Evolutionary conservation across 768 basidiomycete species (phyloP).

Genomic region (Trametes cubensis): DNA sequence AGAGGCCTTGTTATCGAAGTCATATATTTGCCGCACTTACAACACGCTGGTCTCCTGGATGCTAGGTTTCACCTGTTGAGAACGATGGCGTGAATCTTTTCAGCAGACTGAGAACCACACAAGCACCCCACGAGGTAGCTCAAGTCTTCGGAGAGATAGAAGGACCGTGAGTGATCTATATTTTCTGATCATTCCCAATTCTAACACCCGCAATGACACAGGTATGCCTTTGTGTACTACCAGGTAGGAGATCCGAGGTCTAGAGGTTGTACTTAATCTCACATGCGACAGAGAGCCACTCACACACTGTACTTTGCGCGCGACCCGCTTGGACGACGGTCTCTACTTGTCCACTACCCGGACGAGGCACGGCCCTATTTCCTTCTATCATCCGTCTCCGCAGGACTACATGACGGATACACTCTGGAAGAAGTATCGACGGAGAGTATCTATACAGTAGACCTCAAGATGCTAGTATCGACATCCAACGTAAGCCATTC

Average conservation of each 20-base stretch:
- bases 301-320: constrained; percentile 68
- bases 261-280: neutral
- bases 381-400: constrained; percentile 67
- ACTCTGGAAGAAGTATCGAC: constrained; percentile 66
- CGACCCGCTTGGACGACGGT: constrained; percentile 85
- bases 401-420: constrained; percentile 48
- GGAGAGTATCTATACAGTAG: constrained; percentile 56
- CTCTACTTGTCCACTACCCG: constrained; percentile 74
- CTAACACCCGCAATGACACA: constrained; percentile 32
- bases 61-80: constrained; percentile 57
- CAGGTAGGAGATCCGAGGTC: constrained; percentile 50
- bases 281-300: constrained; percentile 40
- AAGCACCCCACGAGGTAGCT: constrained; percentile 45
- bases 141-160: constrained; percentile 64
- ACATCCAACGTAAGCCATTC: constrained; percentile 31
- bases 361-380: constrained; percentile 51
- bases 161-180: constrained; percentile 67
- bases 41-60: neutral
- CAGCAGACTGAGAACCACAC: constrained; percentile 30
- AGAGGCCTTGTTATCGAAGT: neutral
- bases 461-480: constrained; percentile 38
- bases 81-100: constrained; percentile 73
- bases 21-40: too few species aligned
- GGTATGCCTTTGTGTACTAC: constrained; percentile 82
- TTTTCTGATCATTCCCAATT: neutral